phyloP scores from a whole-genome alignment of 768 basidiomycete species.

The Podaxis pistillaris region DNA sequence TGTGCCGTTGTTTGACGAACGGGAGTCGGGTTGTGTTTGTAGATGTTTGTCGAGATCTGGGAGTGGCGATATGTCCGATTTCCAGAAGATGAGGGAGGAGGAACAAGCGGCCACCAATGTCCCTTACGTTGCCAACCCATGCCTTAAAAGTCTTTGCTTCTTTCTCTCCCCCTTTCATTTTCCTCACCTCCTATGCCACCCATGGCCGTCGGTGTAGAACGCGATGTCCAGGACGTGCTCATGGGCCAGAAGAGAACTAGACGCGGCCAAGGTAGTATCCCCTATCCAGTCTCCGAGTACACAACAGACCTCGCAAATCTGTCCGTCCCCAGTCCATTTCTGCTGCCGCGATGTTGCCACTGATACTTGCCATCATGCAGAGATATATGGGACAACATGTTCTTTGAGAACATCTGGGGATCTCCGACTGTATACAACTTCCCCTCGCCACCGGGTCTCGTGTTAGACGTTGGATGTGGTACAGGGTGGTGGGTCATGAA shows the following conservation, averaged over 20 bases:
- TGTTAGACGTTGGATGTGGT: constrained; percentile 75
- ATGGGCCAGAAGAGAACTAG: constrained; percentile 35
- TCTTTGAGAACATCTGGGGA: constrained; percentile 47
- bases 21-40: constrained; percentile 1
- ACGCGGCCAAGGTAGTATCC: constrained; percentile 47
- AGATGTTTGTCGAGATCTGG: neutral
- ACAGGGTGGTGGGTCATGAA: constrained; percentile 70
- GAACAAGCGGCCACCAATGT: neutral
- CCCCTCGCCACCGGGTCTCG: constrained; percentile 42
- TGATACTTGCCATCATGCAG: constrained; percentile 30
- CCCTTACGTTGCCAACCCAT: constrained; percentile 6
- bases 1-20: neutral
- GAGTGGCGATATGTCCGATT: constrained; percentile 9
- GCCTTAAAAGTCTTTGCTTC: constrained; percentile 1
- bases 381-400: constrained; percentile 73
- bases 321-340: constrained; percentile 35
- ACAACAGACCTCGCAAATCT: constrained; percentile 49
- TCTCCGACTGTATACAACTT: constrained; percentile 57
- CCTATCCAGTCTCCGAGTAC: constrained; percentile 51
- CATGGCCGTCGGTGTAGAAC: constrained; percentile 28
- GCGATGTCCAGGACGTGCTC: constrained; percentile 46
- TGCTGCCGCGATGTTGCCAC: neutral
- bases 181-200: constrained; percentile 9
- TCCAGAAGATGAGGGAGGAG: constrained; percentile 2
- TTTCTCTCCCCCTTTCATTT: constrained; percentile 17